These are phyloP conservation scores for Curvularia eragrostidis DNA, from an alignment of 2,329 filamentous ascomycete species.

Conservation along the genomic window DNA sequence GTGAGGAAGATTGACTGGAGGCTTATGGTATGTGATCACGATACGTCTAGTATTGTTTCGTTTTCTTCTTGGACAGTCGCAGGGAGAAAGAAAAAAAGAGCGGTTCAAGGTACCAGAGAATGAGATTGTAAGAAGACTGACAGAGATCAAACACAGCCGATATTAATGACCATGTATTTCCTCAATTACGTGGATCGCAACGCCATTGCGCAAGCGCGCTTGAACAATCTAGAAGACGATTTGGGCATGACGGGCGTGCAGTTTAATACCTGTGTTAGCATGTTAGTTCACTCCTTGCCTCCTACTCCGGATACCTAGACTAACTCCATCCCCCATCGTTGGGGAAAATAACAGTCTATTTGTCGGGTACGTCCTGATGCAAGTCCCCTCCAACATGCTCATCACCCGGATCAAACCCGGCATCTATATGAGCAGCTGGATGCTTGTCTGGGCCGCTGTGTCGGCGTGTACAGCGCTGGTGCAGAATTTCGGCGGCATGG, in stretches of 20 bases:
- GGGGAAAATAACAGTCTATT: slow-evolving; percentile 57
- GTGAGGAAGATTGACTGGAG: slow-evolving; percentile 44
- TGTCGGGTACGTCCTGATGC: slow-evolving; percentile 51
- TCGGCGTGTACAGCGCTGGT: slow-evolving; percentile 44
- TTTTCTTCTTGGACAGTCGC: background rate
- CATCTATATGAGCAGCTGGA: slow-evolving; percentile 45
- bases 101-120: background rate
- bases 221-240: slow-evolving; percentile 68
- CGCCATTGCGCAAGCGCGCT: slow-evolving; percentile 68
- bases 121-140: background rate
- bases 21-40: slow-evolving; percentile 37
- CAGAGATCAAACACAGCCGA: slow-evolving; percentile 42
- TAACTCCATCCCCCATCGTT: background rate
- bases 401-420: slow-evolving; percentile 45
- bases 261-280: slow-evolving; percentile 59
- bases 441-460: slow-evolving; percentile 48
- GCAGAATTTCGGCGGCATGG: slow-evolving; percentile 42
- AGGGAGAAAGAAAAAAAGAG: background rate
- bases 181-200: slow-evolving; percentile 61
- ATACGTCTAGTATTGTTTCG: background rate
- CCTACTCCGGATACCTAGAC: background rate
- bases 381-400: slow-evolving; percentile 54
- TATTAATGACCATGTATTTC: slow-evolving; percentile 54
- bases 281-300: slow-evolving; percentile 14
- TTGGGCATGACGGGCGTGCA: slow-evolving; percentile 37